Base-by-base conservation (phyloP, 331 rosid species). In the Quercus lobata region DNA sequence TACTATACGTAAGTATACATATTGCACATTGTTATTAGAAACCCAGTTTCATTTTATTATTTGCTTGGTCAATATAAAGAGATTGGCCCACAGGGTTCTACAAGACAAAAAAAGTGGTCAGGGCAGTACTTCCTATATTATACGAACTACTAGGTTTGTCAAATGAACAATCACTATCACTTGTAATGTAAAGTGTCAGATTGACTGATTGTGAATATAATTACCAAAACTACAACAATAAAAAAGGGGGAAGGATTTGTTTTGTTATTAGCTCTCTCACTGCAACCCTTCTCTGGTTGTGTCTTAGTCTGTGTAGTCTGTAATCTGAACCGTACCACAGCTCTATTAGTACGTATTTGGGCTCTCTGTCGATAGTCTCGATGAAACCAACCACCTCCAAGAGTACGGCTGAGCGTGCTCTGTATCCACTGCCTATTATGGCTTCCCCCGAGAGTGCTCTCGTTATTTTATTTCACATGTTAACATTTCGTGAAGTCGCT, bases 161-260 rank as follows among this genome's bases (percentile, higher is more conserved):
- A 84, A 85, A 84, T 87, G 91, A 87, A 80, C 87, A 29, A 66
- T 87, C 88, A 80, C 88, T 83, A 57, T 85, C 89, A 80, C 54
- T 30, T 83, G 81, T 77, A 84, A 82, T 61, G 11, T 19, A 15
- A 76, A 73, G 70, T 65, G 73, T 62, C 72, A 74, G 76, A 85
- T 78, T 77, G 87, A 83, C 84, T 80, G 78, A 80, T 46, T 81
- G 22, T 30, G n/a, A 79, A 79, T 71, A 54, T 72, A 72, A 85
- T 32, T 25, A 72, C 71, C 17, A 58, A 22, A 72, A 44, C 22
- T 19, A 19, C 10, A 72, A 30, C 22, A 25, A 19, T 6, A 27
- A 17, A 44, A 41, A 75, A 24, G 6, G 2, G 6, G 2, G 16
- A 75, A 3, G 25, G 68, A 61, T 49, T 49, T 7, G 72, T 18